A percentile compares a stretch with the other conserved stretches of the same genome.
These are phyloP conservation scores for Aureobasidium lini DNA, from an alignment of 2,329 filamentous ascomycete species.

Conservation along the genomic window DNA sequence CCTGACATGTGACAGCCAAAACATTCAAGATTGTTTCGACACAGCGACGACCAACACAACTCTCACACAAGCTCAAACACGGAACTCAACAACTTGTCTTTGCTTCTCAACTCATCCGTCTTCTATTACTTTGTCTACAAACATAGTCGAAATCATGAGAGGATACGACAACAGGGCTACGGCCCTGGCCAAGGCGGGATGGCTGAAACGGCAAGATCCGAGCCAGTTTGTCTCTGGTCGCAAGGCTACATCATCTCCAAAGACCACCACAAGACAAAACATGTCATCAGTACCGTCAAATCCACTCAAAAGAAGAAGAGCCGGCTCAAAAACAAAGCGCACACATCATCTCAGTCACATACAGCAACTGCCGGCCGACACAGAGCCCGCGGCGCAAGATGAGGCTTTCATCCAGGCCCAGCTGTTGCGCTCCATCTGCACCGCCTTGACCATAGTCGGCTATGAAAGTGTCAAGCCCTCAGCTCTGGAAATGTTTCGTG, in stretches of 20 bases:
- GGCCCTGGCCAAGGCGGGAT: not conserved
- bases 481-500: conserved; percentile 50
- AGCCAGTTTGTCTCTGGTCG: not conserved
- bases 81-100: too few species aligned
- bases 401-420: conserved; percentile 47
- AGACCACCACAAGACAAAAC: conserved; percentile 5
- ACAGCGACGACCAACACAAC: too few species aligned
- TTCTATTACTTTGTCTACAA: too few species aligned
- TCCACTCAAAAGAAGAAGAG: conserved; percentile 13
- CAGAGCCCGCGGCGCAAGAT: conserved; percentile 37
- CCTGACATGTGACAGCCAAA: too few species aligned
- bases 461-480: conserved; percentile 49
- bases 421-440: conserved; percentile 48
- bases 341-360: conserved; percentile 10
- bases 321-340: not conserved
- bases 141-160: too few species aligned
- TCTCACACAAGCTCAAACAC: too few species aligned
- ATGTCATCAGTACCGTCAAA: conserved; percentile 2
- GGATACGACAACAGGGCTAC: too few species aligned
- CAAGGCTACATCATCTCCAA: not conserved
- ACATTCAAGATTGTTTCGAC: too few species aligned
- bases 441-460: conserved; percentile 44
- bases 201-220: not conserved
- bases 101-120: too few species aligned
- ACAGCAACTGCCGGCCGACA: conserved; percentile 22